Evolutionary conservation across 2,329 filamentous ascomycete genomes (phyloP).

Genomic region (Nigrograna mackinnonii): DNA sequence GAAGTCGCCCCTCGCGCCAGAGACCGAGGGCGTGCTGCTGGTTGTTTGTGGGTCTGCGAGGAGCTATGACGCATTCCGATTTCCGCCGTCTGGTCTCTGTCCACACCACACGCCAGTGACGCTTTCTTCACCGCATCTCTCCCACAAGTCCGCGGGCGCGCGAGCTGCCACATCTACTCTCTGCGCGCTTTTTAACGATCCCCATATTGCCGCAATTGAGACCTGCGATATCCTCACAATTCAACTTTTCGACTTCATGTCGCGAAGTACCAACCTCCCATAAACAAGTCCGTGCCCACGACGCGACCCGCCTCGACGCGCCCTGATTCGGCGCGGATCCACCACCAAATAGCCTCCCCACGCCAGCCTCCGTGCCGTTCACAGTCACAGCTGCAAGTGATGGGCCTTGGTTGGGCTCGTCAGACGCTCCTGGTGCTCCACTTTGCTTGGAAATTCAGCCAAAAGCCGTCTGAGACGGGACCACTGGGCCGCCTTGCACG

Average conservation of each 20-base stretch:
- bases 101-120: conserved; percentile 5
- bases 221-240: background rate
- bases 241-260: no score
- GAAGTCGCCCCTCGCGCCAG: background rate
- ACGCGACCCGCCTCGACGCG: conserved; percentile 34
- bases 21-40: no score
- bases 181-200: conserved; percentile 12
- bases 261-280: conserved; percentile 28
- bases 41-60: conserved; percentile 2
- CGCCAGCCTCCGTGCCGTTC: conserved; percentile 24
- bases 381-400: conserved; percentile 22
- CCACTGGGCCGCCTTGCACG: background rate
- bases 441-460: conserved; percentile 27
- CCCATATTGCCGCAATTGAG: no score
- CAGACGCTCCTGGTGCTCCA: no score
- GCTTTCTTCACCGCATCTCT: conserved; percentile 6
- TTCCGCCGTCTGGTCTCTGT: background rate
- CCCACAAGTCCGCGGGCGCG: no score
- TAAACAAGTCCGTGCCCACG: conserved; percentile 26
- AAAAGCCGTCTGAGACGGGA: background rate
- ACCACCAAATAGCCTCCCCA: conserved; percentile 26
- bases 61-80: conserved; percentile 38
- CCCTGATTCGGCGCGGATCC: conserved; percentile 29
- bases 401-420: conserved; percentile 15
- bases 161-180: no score